Conservation (phyloP, 306 rosid species). For the Mimosa bimucronata region DNA sequence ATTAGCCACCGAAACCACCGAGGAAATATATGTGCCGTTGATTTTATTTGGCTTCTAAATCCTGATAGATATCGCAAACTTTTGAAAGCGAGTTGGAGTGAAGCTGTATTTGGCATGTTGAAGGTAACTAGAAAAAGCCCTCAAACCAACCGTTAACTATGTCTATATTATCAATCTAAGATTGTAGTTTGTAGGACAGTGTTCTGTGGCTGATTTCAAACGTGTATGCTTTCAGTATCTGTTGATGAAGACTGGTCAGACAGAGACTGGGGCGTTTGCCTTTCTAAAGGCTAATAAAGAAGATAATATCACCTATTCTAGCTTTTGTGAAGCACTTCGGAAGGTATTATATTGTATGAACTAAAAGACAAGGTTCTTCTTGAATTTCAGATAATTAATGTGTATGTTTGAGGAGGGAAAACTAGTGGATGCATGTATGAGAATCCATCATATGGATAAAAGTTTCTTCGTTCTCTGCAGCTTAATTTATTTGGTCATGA, state of each 20-base stretch:
- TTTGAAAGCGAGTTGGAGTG: conserved; percentile 66
- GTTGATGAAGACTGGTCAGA: conserved; percentile 52
- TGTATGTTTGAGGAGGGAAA: neutral
- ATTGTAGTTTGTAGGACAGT: conserved; percentile 5
- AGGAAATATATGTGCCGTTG: conserved; percentile 90
- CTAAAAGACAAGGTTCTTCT: neutral
- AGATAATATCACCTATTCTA: conserved; percentile 57
- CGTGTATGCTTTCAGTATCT: conserved; percentile 58
- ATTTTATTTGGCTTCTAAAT: conserved; percentile 88
- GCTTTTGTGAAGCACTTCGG: conserved; percentile 73
- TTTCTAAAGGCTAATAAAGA: conserved; percentile 59
- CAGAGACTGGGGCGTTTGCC: conserved; percentile 63
- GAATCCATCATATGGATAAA: neutral
- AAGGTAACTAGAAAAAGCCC: conserved; percentile 53
- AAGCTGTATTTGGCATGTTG: conserved; percentile 74
- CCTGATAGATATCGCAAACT: conserved; percentile 63
- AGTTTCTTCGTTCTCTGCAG: conserved; percentile 45
- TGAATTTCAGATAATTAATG: neutral
- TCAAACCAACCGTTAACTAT: neutral
- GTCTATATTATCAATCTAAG: neutral
- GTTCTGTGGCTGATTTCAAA: conserved; percentile 31
- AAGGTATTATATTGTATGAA: conserved; percentile 48
- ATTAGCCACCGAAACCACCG: conserved; percentile 88
- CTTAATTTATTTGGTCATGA: conserved; percentile 68
- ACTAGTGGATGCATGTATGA: neutral